Conservation (phyloP, 805 yeast species). For the Metschnikowia borealis region DNA sequence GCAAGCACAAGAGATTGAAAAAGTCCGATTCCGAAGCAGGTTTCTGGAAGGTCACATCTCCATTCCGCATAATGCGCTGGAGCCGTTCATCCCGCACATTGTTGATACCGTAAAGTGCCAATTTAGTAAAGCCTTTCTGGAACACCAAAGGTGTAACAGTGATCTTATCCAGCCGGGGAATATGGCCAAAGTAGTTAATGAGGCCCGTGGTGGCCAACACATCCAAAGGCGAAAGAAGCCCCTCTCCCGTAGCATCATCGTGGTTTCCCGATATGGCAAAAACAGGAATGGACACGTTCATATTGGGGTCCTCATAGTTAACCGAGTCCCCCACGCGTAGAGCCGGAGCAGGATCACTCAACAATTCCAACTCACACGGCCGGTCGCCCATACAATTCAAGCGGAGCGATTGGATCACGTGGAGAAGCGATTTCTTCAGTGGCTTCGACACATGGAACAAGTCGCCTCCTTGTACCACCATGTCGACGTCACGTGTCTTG, state of each 20-base stretch:
- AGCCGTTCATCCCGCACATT: conserved; percentile 87
- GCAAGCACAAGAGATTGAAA: conserved; percentile 84
- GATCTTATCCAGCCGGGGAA: conserved; percentile 70
- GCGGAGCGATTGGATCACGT: conserved; percentile 71
- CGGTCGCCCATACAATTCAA: conserved; percentile 75
- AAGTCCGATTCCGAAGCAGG: conserved; percentile 65
- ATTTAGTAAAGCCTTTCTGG: conserved; percentile 74
- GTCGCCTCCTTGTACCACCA: conserved; percentile 91
- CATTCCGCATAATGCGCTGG: conserved; percentile 75
- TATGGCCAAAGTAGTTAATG: conserved; percentile 85
- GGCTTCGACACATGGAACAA: conserved; percentile 90
- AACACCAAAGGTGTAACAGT: conserved; percentile 71
- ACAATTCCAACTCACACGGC: conserved; percentile 78
- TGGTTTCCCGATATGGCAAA: conserved; percentile 95
- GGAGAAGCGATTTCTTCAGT: conserved; percentile 76
- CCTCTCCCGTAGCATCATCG: conserved; percentile 92
- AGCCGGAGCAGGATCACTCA: conserved; percentile 71
- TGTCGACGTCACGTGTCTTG: conserved; percentile 65
- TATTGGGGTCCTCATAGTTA: conserved; percentile 86
- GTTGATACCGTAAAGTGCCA: conserved; percentile 86
- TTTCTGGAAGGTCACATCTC: conserved; percentile 70
- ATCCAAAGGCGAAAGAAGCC: conserved; percentile 81
- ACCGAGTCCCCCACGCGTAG: conserved; percentile 64
- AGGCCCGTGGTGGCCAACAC: conserved; percentile 75
- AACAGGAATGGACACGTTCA: conserved; percentile 84